Percentiles rank a stretch among this genome's conserved stretches.
These are phyloP conservation scores for Ceratonia siliqua DNA, from an alignment of 306 rosid species.

Conservation along the genomic window DNA sequence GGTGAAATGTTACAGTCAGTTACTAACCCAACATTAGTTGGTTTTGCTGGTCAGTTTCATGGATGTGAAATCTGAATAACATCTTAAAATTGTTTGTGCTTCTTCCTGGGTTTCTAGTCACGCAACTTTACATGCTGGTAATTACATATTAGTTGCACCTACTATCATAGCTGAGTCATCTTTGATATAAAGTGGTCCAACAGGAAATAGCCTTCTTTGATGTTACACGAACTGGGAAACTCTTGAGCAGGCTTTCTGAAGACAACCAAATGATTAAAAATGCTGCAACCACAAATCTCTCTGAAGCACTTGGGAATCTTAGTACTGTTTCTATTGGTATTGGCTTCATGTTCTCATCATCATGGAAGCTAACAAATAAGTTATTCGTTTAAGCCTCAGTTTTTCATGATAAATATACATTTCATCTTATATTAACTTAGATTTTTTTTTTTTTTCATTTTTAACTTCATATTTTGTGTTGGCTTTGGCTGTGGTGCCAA, in stretches of 20 bases:
- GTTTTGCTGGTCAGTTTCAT: neutral
- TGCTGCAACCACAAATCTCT: conserved; percentile 58
- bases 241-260: conserved; percentile 54
- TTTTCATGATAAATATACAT: neutral
- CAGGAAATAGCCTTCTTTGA: conserved; percentile 57
- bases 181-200: neutral
- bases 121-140: neutral
- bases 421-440: neutral
- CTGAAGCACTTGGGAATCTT: conserved; percentile 46
- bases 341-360: conserved; percentile 48
- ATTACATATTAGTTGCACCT: neutral
- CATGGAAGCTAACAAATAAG: conserved; percentile 52
- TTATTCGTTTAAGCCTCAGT: neutral
- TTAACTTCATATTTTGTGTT: conserved; percentile 29
- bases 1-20: neutral
- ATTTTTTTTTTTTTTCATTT: neutral
- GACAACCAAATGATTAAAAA: conserved; percentile 52
- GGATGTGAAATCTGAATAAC: neutral
- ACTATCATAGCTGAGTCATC: neutral
- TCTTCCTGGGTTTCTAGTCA: neutral
- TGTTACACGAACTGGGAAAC: conserved; percentile 55
- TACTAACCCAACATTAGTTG: neutral
- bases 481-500: conserved; percentile 50
- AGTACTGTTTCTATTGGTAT: conserved; percentile 48
- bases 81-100: neutral